A percentile compares a stretch with the other conserved stretches of the same genome.
Conservation (phyloP, 306 rosid genomes). For the Cicer bijugum region DNA sequence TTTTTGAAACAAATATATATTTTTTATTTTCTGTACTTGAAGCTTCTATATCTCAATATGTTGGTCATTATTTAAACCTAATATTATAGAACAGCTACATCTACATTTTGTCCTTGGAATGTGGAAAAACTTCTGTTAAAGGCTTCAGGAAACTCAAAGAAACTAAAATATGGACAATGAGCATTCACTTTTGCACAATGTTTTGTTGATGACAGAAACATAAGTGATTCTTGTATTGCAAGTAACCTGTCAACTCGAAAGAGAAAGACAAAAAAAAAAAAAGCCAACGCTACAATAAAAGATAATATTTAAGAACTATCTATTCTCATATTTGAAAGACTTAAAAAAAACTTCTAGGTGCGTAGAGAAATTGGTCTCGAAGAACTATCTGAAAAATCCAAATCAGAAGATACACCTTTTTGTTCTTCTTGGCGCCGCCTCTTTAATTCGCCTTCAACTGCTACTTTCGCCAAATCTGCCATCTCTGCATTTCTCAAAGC, state of each 20-base stretch:
- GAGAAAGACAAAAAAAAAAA: conserved; percentile 19
- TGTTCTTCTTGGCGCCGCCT: conserved; percentile 70
- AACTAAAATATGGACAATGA: conserved; percentile 36
- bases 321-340: not conserved
- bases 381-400: conserved; percentile 36
- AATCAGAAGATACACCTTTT: conserved; percentile 19
- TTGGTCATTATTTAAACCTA: conserved; percentile 1
- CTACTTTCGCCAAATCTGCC: conserved; percentile 74
- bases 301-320: not conserved
- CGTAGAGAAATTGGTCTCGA: conserved; percentile 39
- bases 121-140: conserved; percentile 11
- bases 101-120: conserved; percentile 12
- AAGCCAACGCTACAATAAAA: conserved; percentile 32
- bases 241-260: conserved; percentile 32
- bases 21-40: conserved; percentile 32
- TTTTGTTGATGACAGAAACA: conserved; percentile 15
- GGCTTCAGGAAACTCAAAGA: conserved; percentile 11
- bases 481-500: conserved; percentile 78
- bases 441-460: conserved; percentile 68
- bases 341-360: conserved; percentile 6
- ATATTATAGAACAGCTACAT: conserved; percentile 14
- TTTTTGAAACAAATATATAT: conserved; percentile 10
- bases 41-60: conserved; percentile 36
- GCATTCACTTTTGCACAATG: conserved; percentile 28
- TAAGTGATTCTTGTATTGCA: conserved; percentile 31